Evolutionary conservation across 2,329 filamentous ascomycete species (phyloP).

Genomic region (Delphinella strobiligena): DNA sequence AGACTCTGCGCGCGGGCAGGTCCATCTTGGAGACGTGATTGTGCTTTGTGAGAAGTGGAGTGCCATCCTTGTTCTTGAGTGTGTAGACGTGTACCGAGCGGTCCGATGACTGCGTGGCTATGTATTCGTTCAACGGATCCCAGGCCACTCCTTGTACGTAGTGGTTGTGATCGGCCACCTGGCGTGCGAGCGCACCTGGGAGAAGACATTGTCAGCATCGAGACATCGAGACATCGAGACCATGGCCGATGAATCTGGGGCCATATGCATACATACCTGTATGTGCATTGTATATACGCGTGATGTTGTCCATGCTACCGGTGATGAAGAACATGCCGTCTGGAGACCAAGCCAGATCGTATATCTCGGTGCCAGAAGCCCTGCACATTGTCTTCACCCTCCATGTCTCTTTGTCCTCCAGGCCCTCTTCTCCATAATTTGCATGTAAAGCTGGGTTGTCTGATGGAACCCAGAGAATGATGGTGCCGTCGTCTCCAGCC

Average conservation of each 20-base stretch:
- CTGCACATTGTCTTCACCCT: constrained; percentile 95
- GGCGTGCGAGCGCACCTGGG: constrained; percentile 59
- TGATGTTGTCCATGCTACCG: constrained; percentile 98
- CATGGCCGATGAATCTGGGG: no score
- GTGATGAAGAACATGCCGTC: constrained; percentile 94
- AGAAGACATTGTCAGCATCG: constrained; percentile 11
- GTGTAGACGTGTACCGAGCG: constrained; percentile 96
- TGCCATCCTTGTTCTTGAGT: constrained; percentile 89
- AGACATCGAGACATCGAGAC: no score
- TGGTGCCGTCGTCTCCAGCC: constrained; percentile 93
- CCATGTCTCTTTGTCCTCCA: constrained; percentile 95
- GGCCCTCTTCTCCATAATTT: constrained; percentile 66
- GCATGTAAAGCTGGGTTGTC: constrained; percentile 54
- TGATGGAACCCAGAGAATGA: constrained; percentile 88
- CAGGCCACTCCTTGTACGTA: constrained; percentile 97
- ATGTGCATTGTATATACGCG: constrained; percentile 88
- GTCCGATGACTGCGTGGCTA: constrained; percentile 95
- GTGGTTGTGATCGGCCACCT: constrained; percentile 94
- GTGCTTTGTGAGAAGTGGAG: constrained; percentile 71
- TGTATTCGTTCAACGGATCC: constrained; percentile 96
- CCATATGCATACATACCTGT: no score
- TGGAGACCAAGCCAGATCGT: constrained; percentile 98
- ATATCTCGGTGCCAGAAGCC: constrained; percentile 89
- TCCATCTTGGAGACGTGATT: constrained; percentile 85
- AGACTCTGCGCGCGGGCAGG: constrained; percentile 78